Evolutionary conservation across 495 filamentous ascomycete species (phyloP).

Genomic region (Penicillium egyptiacum): DNA sequence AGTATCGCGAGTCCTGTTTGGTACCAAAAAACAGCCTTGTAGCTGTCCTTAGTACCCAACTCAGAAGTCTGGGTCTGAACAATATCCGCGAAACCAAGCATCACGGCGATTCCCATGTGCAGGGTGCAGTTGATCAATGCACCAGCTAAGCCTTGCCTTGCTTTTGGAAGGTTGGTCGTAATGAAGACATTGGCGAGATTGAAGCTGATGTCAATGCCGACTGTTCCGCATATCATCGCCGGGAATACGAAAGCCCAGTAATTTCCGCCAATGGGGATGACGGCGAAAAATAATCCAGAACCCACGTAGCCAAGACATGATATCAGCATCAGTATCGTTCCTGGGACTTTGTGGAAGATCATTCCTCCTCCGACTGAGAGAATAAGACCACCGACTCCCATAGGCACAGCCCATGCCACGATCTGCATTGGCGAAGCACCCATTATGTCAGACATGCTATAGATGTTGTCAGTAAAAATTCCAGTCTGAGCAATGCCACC

Average conservation of each 20-base stretch:
- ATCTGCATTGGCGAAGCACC: slow-evolving; percentile 64
- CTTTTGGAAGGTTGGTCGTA: slow-evolving; percentile 67
- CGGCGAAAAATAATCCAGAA: slow-evolving; percentile 67
- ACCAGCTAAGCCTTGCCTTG: slow-evolving; percentile 74
- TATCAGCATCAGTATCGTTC: slow-evolving; percentile 67
- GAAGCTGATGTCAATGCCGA: slow-evolving; percentile 83
- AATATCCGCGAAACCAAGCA: slow-evolving; percentile 74
- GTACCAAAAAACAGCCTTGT: slow-evolving; percentile 69
- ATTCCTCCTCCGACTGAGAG: slow-evolving; percentile 71
- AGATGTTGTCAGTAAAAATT: slow-evolving; percentile 10
- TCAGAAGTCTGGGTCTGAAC: slow-evolving; percentile 55
- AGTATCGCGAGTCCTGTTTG: slow-evolving; percentile 56
- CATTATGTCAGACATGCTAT: slow-evolving; percentile 66
- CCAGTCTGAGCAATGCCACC: not conserved
- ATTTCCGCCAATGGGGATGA: slow-evolving; percentile 60
- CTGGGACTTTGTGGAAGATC: slow-evolving; percentile 72
- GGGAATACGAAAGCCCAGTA: slow-evolving; percentile 79
- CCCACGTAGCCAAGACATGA: slow-evolving; percentile 65
- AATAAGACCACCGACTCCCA: slow-evolving; percentile 72
- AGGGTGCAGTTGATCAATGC: slow-evolving; percentile 65
- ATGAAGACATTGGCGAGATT: slow-evolving; percentile 85
- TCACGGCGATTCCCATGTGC: slow-evolving; percentile 81
- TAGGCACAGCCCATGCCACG: slow-evolving; percentile 76
- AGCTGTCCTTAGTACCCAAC: slow-evolving; percentile 49
- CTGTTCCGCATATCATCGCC: slow-evolving; percentile 75